Base-by-base conservation (phyloP, 768 basidiomycete species). In the Rhodotorula sphaerocarpa region DNA sequence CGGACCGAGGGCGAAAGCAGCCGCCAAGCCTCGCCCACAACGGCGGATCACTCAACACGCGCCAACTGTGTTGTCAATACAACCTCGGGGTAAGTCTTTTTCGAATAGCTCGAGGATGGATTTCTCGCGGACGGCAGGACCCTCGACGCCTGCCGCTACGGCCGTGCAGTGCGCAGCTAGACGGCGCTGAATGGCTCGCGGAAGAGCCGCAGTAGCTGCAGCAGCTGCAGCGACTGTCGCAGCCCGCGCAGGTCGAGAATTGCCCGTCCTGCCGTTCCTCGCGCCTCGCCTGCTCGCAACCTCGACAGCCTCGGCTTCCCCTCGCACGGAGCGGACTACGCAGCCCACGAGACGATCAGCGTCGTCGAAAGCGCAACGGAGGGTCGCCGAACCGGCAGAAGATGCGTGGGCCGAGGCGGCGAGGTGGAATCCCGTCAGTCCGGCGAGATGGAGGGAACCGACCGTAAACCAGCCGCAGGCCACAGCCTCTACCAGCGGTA, bases 401-500 rank as follows among this genome's bases (percentile, higher is more conserved):
- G 27, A 6, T 4, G 3, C 6, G 15, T 47, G 46, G 46, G 28
- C 27, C 16, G 14, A 1, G 7, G 1, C 3, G 28, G 2, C 21
- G 12, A 20, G 16, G 33, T 3, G 30, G 31, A 33, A 14, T 21
- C 4, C 54, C 4, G 2, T 9, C 5, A 12, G 20, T 4, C 23
- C 4, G 11, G 11, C 3, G 11, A 1, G 21, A 23, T 7, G 12
- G 2, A 23, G 4, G 23, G 11, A 6, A 5, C 0, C 11, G n/a
- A 5, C 15, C 20, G 23, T 16, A 27, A 7, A 27, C 9, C 27
- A 10, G 20, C 63, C 57, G 2, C n/a, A n/a, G n/a, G n/a, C n/a
- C n/a, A 33, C 59, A 20, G 63, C 57, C 0, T 64, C 63, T 14
- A 64, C 63, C 0, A 58, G 63, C n/a, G 63, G 63, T 64, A n/a